phyloP scores from a whole-genome alignment of 129 eudicot genomes.

The Arctium minus region DNA sequence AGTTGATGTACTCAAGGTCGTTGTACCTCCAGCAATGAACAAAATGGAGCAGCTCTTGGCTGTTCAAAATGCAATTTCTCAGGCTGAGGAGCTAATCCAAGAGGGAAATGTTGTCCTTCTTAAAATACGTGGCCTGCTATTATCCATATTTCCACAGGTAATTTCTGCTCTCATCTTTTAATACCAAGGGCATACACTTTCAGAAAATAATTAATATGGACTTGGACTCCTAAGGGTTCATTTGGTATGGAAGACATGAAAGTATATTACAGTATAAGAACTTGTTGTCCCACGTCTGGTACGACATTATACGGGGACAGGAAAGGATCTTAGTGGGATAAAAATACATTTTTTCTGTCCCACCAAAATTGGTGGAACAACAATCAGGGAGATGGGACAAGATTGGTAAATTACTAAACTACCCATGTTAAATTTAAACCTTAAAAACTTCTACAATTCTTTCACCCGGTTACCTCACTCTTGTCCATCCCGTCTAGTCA shows the following conservation, averaged over 20 bases:
- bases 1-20: conserved; percentile 58
- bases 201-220: neutral
- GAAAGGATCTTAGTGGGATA: neutral
- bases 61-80: conserved; percentile 87
- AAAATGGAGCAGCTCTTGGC: conserved; percentile 96
- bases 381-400: neutral
- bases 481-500: neutral
- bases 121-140: conserved; percentile 66
- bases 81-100: conserved; percentile 81
- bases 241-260: neutral
- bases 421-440: neutral
- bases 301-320: neutral
- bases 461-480: neutral
- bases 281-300: neutral
- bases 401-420: neutral
- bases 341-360: neutral
- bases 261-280: neutral
- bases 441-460: no score
- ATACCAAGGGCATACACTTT: neutral
- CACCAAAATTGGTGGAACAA: neutral
- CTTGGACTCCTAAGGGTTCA: neutral
- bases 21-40: conserved; percentile 84
- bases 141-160: conserved; percentile 90
- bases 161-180: neutral
- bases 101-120: conserved; percentile 83